Evolutionary conservation across 169 alveolate genomes (phyloP), one percentile per base, ranked within the genome.

Genomic region (Cystoisospora suis): DNA sequence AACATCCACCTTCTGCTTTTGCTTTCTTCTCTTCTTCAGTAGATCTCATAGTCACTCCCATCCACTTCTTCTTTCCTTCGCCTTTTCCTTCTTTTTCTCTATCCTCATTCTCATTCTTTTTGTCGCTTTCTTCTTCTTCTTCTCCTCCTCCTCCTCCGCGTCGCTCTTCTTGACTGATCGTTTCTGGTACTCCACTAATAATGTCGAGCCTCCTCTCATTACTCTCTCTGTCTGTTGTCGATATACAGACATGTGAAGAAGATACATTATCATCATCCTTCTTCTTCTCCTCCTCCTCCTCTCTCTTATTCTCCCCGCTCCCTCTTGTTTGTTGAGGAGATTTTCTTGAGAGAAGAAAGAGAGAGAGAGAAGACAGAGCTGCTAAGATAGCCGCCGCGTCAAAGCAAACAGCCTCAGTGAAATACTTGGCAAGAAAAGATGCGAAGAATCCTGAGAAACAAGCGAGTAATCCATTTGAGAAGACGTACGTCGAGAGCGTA

Each of bases 401-500:
- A 46, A 58, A 56, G 46, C 77, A 53, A 40, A 75, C 91, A 27
- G 86, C 77, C 29, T 32, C 77, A 40, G 70, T 45, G 69, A 23
- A 29, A 45, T 58, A 6, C 6, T 32, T 65, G 9, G 27, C 38
- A 58, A 42, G 34, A 4, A 59, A 38, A 5, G 75, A 77, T 15
- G 77, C 42, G 38, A 40, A 23, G 44, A 36, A 23, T 34, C 81
- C 47, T 7, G 75, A 56, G 29, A 85, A 46, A 20, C 12, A 40
- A 6, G 47, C 80, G 34, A 58, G 47, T 42, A 85, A 2, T 17
- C 83, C 40, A 53, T 38, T 44, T 75, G 15, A 65, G 86, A 36
- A n/a, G 40, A 32, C 32, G 90, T 69, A 42, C 9, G 40, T 27
- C 61, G 42, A 77, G 75, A 56, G 75, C 20, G 88, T 49, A 29